phyloP scores from a whole-genome alignment of 768 basidiomycete genomes.

The Amanita thiersii region DNA sequence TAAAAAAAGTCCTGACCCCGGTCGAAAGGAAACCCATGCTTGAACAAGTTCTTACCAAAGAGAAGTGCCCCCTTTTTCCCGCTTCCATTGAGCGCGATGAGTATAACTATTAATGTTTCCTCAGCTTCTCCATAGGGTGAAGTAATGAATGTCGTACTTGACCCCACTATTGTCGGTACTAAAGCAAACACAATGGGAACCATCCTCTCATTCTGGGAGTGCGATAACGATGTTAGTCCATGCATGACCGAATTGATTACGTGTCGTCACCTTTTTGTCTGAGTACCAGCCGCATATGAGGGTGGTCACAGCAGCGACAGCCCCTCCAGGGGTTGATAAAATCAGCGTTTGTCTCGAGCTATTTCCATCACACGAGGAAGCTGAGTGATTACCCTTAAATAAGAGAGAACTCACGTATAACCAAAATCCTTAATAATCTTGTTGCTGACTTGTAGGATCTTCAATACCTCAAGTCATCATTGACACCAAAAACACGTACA shows the following conservation, averaged over 20 bases:
- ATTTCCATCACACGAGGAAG: too few species aligned
- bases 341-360: conserved; percentile 57
- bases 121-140: too few species aligned
- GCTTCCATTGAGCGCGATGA: conserved; percentile 45
- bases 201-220: conserved; percentile 47
- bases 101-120: conserved; percentile 24
- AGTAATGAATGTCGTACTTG: conserved; percentile 24
- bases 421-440: conserved; percentile 56
- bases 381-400: background rate
- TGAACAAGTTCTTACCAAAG: conserved; percentile 31
- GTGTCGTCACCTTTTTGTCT: conserved; percentile 43
- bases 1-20: too few species aligned
- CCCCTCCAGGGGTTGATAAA: conserved; percentile 48
- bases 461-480: background rate
- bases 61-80: conserved; percentile 43
- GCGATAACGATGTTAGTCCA: background rate
- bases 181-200: conserved; percentile 49
- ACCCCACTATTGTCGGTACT: conserved; percentile 50
- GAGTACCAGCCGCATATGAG: conserved; percentile 57
- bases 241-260: background rate
- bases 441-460: conserved; percentile 39
- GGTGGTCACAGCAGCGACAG: conserved; percentile 37
- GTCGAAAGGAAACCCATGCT: background rate
- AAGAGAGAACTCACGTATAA: conserved; percentile 39
- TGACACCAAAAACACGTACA: conserved; percentile 27